These are phyloP conservation scores for Achlya hypogyna DNA, from an alignment of 352 stramenopile genomes.

Conservation along the genomic window DNA sequence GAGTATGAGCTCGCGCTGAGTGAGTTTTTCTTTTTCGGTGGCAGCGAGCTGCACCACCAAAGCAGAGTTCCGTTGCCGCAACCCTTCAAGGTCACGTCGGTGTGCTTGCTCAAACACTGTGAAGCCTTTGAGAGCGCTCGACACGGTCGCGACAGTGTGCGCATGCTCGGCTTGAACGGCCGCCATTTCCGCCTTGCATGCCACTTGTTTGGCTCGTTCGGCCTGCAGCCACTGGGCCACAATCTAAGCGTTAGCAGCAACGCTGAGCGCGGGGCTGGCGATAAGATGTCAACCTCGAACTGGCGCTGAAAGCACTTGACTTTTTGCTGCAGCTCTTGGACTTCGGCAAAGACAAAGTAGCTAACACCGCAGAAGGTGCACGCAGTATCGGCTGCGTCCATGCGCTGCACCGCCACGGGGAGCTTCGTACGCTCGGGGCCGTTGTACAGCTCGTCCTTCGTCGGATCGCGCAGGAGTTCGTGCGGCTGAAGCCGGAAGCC, in stretches of 20 bases:
- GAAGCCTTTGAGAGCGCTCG: constrained; percentile 21
- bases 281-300: constrained; percentile 37
- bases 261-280: neutral
- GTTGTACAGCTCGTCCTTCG: constrained; percentile 59
- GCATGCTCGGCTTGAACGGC: constrained; percentile 32
- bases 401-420: constrained; percentile 54
- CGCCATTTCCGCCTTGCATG: constrained; percentile 32
- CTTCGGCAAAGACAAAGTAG: constrained; percentile 80
- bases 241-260: constrained; percentile 32
- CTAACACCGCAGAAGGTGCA: constrained; percentile 80
- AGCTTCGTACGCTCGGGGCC: constrained; percentile 45
- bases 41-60: constrained; percentile 21
- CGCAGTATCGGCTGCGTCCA: constrained; percentile 56
- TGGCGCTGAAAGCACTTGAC: constrained; percentile 63
- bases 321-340: constrained; percentile 59
- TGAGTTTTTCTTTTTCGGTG: constrained; percentile 22
- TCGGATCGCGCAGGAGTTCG: constrained; percentile 45
- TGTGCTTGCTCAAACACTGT: neutral
- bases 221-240: constrained; percentile 50
- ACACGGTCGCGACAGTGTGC: constrained; percentile 10
- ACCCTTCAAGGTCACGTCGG: constrained; percentile 20
- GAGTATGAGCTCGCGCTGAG: neutral
- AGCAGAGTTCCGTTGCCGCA: constrained; percentile 11
- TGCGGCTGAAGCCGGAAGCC: constrained; percentile 21
- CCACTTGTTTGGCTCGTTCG: constrained; percentile 34